Conservation (phyloP, 305 asterid genomes). For the Coffea humblotiana region DNA sequence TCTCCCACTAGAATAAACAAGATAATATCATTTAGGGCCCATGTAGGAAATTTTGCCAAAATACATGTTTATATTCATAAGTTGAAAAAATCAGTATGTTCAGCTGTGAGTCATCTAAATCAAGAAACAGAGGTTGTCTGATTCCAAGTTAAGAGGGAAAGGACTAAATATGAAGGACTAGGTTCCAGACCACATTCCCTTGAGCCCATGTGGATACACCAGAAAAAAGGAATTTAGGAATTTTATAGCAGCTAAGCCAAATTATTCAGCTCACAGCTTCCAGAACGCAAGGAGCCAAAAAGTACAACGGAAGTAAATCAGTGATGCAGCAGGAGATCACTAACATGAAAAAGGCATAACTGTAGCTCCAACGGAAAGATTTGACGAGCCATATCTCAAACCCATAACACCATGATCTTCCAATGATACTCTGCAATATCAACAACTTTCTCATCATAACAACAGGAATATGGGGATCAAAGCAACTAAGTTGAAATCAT, state of each 20-base stretch:
- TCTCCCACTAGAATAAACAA: slow-evolving; percentile 45
- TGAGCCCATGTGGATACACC: not conserved
- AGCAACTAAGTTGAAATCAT: not conserved
- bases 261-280: not conserved
- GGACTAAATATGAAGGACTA: not conserved
- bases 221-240: not conserved
- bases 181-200: not conserved
- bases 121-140: not conserved
- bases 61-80: not conserved
- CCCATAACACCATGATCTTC: slow-evolving; percentile 83
- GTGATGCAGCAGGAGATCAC: slow-evolving; percentile 23
- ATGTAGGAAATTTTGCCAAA: not conserved
- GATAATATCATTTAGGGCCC: slow-evolving; percentile 17
- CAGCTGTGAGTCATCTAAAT: not conserved
- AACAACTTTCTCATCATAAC: slow-evolving; percentile 27
- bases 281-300: slow-evolving; percentile 6
- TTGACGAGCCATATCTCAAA: slow-evolving; percentile 89
- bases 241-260: not conserved
- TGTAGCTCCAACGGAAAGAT: slow-evolving; percentile 80
- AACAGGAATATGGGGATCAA: not conserved
- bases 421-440: slow-evolving; percentile 52
- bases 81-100: not conserved
- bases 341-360: slow-evolving; percentile 63
- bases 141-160: not conserved
- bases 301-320: not conserved